A percentile compares a stretch with the other conserved stretches of the same genome.
Evolutionary conservation across 2,329 filamentous ascomycete species (phyloP).

Genomic region (Orbilia oligospora): DNA sequence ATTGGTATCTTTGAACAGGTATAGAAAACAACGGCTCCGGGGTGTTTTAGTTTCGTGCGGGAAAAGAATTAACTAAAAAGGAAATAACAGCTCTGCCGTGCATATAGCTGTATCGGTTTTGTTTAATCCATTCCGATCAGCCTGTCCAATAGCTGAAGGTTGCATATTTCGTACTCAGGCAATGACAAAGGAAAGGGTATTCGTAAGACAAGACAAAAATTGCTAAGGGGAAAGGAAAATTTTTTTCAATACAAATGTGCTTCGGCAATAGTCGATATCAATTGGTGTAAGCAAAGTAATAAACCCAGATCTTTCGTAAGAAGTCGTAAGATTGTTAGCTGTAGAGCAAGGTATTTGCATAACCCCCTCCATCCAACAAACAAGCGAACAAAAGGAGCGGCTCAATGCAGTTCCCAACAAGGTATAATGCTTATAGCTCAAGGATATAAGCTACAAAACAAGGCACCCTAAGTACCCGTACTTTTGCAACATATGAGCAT

Average conservation of each 20-base stretch:
- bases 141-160: constrained; percentile 42
- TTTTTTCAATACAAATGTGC: constrained; percentile 50
- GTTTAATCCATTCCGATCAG: constrained; percentile 59
- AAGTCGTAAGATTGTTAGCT: constrained; percentile 42
- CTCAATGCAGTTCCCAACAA: constrained; percentile 62
- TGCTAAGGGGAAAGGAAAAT: constrained; percentile 32
- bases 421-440: constrained; percentile 66
- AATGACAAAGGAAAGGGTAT: constrained; percentile 24
- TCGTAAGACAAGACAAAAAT: constrained; percentile 32
- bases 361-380: constrained; percentile 20
- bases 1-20: constrained; percentile 33
- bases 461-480: constrained; percentile 68
- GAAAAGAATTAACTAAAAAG: constrained; percentile 41
- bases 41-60: constrained; percentile 27
- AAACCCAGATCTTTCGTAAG: constrained; percentile 51
- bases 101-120: constrained; percentile 49
- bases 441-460: constrained; percentile 64
- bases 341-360: constrained; percentile 40
- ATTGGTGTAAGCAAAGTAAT: constrained; percentile 29
- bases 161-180: constrained; percentile 25
- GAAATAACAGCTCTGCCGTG: constrained; percentile 40
- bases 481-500: constrained; percentile 65
- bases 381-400: constrained; percentile 57
- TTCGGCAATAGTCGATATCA: constrained; percentile 43
- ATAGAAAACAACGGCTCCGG: constrained; percentile 19